These are phyloP conservation scores for Botryosphaeria dothidea DNA, from an alignment of 2,329 filamentous ascomycete species.

Conservation along the genomic window DNA sequence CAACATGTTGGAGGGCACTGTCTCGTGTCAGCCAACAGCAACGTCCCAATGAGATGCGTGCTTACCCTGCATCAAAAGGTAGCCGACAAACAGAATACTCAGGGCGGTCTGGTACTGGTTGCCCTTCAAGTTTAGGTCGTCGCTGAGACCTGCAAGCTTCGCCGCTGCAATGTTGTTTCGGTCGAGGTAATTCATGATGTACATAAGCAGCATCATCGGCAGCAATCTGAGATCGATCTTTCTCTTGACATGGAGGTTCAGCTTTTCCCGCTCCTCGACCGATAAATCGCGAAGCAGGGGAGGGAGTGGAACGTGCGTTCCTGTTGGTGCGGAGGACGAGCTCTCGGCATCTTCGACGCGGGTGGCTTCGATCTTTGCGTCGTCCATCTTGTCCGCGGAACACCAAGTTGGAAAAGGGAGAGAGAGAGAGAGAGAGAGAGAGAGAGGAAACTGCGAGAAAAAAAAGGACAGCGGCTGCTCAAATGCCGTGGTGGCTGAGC, in stretches of 20 bases:
- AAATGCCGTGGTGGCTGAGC: background rate
- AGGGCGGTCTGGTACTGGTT: slow-evolving; percentile 37
- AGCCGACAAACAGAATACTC: slow-evolving; percentile 27
- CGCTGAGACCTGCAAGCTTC: slow-evolving; percentile 34
- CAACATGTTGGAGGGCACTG: slow-evolving; percentile 17
- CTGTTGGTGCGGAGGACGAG: background rate
- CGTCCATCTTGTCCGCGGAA: background rate
- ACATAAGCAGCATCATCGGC: slow-evolving; percentile 71
- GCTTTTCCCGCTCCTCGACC: background rate
- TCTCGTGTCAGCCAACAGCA: background rate
- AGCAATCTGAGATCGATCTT: slow-evolving; percentile 66
- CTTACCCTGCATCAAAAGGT: slow-evolving; percentile 23
- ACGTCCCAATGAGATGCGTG: background rate
- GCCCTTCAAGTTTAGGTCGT: slow-evolving; percentile 31
- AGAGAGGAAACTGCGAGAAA: background rate
- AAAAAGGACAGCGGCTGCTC: background rate
- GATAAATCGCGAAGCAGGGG: background rate
- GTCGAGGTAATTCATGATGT: slow-evolving; percentile 65
- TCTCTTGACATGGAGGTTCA: background rate
- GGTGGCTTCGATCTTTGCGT: background rate
- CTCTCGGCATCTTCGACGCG: slow-evolving; percentile 8
- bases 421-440: background rate
- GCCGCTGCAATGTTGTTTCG: slow-evolving; percentile 36
- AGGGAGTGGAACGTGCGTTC: background rate
- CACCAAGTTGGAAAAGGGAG: too few species aligned